These are phyloP conservation scores for Alternaria arbusti DNA, from an alignment of 2,329 filamentous ascomycete genomes.

Conservation along the genomic window DNA sequence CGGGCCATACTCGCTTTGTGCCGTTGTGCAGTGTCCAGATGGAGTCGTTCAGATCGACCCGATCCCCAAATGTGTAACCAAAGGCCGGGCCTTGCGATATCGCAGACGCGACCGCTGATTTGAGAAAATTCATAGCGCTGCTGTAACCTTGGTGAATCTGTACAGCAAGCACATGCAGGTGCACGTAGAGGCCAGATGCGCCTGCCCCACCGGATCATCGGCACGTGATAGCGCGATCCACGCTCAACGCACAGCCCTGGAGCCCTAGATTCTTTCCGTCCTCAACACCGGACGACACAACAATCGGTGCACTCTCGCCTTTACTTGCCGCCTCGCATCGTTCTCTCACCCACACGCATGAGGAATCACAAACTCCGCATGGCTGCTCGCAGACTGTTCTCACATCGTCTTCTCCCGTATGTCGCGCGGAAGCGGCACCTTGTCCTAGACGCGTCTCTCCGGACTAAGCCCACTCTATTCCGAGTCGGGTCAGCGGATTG, in stretches of 20 bases:
- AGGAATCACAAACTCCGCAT: not conserved
- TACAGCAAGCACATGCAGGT: constrained; percentile 2
- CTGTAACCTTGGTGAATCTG: not conserved
- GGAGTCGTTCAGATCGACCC: constrained; percentile 88
- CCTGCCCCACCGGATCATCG: constrained; percentile 2
- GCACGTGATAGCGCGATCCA: constrained; percentile 7
- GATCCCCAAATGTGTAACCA: constrained; percentile 90
- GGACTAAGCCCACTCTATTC: not conserved
- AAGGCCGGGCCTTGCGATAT: constrained; percentile 95
- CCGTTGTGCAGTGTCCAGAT: constrained; percentile 98
- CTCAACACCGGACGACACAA: not conserved
- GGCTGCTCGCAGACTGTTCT: not conserved
- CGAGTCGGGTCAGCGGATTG: not conserved
- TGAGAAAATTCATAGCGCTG: constrained; percentile 87
- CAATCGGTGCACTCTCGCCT: not conserved
- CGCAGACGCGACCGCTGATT: constrained; percentile 94
- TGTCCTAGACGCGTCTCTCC: not conserved
- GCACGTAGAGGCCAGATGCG: constrained; percentile 12
- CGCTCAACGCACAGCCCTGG: not conserved
- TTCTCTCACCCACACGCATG: not conserved
- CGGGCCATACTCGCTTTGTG: constrained; percentile 75
- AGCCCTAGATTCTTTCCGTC: not conserved
- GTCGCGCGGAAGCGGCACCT: constrained; percentile 3
- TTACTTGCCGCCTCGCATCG: not conserved
- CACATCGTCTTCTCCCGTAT: not conserved